Evolutionary conservation across 164 flowering plant genomes (phyloP).

Genomic region (Malania oleifera): DNA sequence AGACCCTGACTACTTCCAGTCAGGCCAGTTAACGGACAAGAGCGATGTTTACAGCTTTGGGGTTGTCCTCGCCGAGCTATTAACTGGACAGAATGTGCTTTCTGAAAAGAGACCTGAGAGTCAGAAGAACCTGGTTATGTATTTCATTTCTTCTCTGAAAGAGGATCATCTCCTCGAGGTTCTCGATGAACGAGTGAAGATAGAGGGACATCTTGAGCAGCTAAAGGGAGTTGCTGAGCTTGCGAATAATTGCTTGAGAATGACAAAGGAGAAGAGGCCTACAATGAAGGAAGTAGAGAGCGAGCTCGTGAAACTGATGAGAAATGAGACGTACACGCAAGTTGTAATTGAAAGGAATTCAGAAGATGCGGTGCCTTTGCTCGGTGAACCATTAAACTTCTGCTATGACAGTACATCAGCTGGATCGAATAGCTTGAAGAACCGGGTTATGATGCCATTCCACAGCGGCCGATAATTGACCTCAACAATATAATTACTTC

Average conservation of each 20-base stretch:
- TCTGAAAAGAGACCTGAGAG: neutral
- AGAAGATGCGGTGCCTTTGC: conserved; percentile 9
- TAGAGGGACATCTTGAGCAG: conserved; percentile 3
- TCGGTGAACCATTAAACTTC: too few species aligned
- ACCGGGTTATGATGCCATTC: neutral
- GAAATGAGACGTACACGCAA: conserved; percentile 8
- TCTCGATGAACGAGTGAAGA: neutral
- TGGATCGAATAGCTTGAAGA: neutral
- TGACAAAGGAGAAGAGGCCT: conserved; percentile 16
- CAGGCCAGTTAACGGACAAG: conserved; percentile 8
- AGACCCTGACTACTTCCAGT: conserved; percentile 13
- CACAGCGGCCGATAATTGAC: neutral
- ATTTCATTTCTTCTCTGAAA: conserved; percentile 3
- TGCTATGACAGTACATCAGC: neutral
- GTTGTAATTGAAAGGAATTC: neutral
- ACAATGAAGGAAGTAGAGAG: conserved; percentile 19
- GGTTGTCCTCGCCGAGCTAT: conserved; percentile 10
- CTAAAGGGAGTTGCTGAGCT: conserved; percentile 12
- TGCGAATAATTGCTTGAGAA: conserved; percentile 8
- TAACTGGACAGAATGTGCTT: conserved; percentile 10
- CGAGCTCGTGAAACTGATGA: conserved; percentile 11
- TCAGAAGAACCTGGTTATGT: conserved; percentile 4
- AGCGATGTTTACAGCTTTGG: conserved; percentile 17
- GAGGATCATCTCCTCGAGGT: conserved; percentile 1
- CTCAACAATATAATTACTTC: too few species aligned